A percentile compares a stretch with the other conserved stretches of the same genome.
Conservation (phyloP, 495 filamentous ascomycete species). For the Podospora pseudoanserina region DNA sequence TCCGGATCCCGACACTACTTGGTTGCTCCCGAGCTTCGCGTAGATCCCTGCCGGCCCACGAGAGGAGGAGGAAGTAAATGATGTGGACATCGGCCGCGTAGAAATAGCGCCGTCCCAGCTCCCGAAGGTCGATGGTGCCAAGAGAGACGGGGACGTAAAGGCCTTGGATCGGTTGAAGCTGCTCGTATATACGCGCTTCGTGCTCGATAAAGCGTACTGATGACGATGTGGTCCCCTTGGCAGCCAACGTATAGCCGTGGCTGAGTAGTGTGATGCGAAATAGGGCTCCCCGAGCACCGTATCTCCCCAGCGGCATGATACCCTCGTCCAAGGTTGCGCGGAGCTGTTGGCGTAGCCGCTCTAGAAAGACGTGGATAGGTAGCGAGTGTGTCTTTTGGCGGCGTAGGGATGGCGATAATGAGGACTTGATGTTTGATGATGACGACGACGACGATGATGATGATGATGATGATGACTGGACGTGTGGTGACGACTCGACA, state of each 20-base stretch:
- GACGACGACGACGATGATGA: too few relatives aligned
- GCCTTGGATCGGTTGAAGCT: slow-evolving; percentile 36
- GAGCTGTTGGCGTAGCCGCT: too few relatives aligned
- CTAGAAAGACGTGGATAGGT: too few relatives aligned
- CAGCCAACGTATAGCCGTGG: slow-evolving; percentile 46
- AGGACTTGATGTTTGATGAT: too few relatives aligned
- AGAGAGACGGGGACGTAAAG: slow-evolving; percentile 40
- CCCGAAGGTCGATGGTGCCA: slow-evolving; percentile 37
- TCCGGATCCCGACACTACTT: too few relatives aligned
- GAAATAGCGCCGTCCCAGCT: slow-evolving; percentile 30
- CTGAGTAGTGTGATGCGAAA: slow-evolving; percentile 40
- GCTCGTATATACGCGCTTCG: slow-evolving; percentile 39
- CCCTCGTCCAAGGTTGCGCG: slow-evolving; percentile 19
- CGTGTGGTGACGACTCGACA: too few relatives aligned
- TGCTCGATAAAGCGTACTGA: slow-evolving; percentile 37
- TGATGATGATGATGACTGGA: too few relatives aligned
- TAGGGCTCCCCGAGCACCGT: slow-evolving; percentile 30
- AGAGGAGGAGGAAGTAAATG: slow-evolving; percentile 46
- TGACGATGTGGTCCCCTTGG: slow-evolving; percentile 41
- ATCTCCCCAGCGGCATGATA: slow-evolving; percentile 12
- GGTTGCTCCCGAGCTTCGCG: slow-evolving; percentile 5
- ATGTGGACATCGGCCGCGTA: slow-evolving; percentile 39
- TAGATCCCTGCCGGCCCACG: slow-evolving; percentile 28
- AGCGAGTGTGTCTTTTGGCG: too few relatives aligned
- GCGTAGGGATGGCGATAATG: too few relatives aligned